Evolutionary conservation across 768 basidiomycete genomes (phyloP).

Genomic region (Pholiota microspora): DNA sequence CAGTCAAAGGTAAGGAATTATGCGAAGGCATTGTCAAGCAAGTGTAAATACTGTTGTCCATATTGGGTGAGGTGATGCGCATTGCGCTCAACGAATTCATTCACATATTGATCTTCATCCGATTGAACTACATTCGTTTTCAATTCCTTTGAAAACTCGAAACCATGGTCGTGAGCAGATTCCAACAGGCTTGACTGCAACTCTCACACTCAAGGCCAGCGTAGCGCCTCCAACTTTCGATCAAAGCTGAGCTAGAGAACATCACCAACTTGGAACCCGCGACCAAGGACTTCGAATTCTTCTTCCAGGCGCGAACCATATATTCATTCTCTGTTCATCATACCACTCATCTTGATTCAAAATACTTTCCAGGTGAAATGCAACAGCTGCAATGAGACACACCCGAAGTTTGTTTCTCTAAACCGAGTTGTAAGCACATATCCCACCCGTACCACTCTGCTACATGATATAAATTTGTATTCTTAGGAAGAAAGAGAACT

Average conservation of each 20-base stretch:
- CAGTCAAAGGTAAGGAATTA: background rate
- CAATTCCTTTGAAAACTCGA: background rate
- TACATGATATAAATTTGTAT: background rate
- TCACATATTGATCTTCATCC: background rate
- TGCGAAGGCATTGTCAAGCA: constrained; percentile 2
- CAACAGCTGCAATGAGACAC: constrained; percentile 73
- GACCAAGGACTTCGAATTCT: constrained; percentile 71
- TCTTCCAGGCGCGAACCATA: constrained; percentile 60
- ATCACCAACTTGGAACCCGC: constrained; percentile 68
- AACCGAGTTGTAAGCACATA: constrained; percentile 71
- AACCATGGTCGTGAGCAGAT: constrained; percentile 50
- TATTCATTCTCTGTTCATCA: constrained; percentile 4
- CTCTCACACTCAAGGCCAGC: constrained; percentile 12
- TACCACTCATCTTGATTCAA: constrained; percentile 19
- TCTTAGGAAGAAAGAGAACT: constrained; percentile 63
- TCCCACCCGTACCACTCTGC: no score
- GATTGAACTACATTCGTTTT: background rate
- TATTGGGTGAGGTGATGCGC: no score
- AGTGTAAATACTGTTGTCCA: constrained; percentile 14
- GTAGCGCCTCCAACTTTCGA: constrained; percentile 61
- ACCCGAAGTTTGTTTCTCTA: constrained; percentile 68
- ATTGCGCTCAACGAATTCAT: background rate
- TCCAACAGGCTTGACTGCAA: background rate
- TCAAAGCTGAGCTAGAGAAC: constrained; percentile 80
- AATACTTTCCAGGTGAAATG: constrained; percentile 61